These are phyloP conservation scores for Populus tomentosa DNA, from an alignment of 441 rosid genomes.

Conservation along the genomic window DNA sequence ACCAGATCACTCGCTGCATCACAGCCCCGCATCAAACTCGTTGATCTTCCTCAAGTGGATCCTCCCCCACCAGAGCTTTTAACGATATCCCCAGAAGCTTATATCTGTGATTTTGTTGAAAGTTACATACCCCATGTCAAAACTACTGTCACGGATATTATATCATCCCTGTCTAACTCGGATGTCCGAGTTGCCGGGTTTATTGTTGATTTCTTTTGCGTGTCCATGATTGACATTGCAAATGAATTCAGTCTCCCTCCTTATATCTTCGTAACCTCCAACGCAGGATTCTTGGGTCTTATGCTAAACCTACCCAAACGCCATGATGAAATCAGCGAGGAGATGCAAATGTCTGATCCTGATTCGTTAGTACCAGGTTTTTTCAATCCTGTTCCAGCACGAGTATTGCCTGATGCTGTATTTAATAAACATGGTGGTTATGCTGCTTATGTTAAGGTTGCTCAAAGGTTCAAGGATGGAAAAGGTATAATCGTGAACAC, in stretches of 20 bases:
- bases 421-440: conserved; percentile 16
- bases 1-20: not conserved
- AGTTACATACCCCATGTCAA: conserved; percentile 20
- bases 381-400: conserved; percentile 35
- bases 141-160: conserved; percentile 3
- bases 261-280: conserved; percentile 40
- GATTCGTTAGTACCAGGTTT: conserved; percentile 40
- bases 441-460: conserved; percentile 7
- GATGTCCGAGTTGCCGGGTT: conserved; percentile 33
- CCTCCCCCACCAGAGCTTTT: conserved; percentile 28
- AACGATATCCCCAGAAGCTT: conserved; percentile 27
- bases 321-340: conserved; percentile 18
- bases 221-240: conserved; percentile 50
- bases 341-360: conserved; percentile 31
- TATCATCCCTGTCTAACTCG: conserved; percentile 6
- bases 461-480: conserved; percentile 21
- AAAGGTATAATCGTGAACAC: conserved; percentile 64
- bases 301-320: conserved; percentile 21
- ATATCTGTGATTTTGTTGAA: conserved; percentile 5
- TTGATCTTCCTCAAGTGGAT: conserved; percentile 34
- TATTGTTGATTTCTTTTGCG: conserved; percentile 53
- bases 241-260: conserved; percentile 40
- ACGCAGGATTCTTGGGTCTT: conserved; percentile 39
- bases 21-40: not conserved
- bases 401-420: conserved; percentile 30